Conservation (phyloP, 495 filamentous ascomycete genomes). For the Tuber brumale region DNA sequence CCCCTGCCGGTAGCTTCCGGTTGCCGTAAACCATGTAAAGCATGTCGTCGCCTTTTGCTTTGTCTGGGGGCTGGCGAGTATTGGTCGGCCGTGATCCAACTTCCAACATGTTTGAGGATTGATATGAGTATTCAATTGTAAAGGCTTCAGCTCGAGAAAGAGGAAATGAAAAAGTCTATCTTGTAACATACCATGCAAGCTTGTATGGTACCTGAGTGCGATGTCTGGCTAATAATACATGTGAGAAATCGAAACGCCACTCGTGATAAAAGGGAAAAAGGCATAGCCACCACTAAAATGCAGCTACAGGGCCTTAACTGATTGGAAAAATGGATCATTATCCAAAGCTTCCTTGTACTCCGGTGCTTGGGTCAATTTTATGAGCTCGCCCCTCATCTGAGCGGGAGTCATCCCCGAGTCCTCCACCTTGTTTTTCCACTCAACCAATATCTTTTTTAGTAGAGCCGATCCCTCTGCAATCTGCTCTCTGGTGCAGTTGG, state of each 20-base stretch:
- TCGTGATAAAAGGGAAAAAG: not conserved
- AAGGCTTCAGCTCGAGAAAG: not conserved
- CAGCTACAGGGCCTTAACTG: conserved; percentile 66
- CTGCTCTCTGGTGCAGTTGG: conserved; percentile 59
- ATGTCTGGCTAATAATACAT: not conserved
- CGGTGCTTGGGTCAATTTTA: conserved; percentile 67
- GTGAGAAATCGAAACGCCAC: not conserved
- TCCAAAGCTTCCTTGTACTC: conserved; percentile 54
- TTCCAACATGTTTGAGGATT: not conserved
- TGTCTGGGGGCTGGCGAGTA: not conserved
- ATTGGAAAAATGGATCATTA: conserved; percentile 81
- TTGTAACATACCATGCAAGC: not conserved
- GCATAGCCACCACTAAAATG: not conserved
- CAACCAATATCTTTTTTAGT: conserved; percentile 74
- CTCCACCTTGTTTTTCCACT: conserved; percentile 83
- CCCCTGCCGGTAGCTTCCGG: not conserved
- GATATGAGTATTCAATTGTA: not conserved
- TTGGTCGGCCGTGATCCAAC: not conserved
- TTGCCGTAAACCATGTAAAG: not conserved
- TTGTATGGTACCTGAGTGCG: too few relatives aligned
- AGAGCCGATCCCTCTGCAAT: conserved; percentile 83
- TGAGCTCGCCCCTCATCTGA: conserved; percentile 73
- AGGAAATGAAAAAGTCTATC: not conserved
- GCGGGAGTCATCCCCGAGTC: conserved; percentile 59
- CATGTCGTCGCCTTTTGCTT: not conserved